Conservation (phyloP, 495 filamentous ascomycete genomes). For the Viridothelium virens region DNA sequence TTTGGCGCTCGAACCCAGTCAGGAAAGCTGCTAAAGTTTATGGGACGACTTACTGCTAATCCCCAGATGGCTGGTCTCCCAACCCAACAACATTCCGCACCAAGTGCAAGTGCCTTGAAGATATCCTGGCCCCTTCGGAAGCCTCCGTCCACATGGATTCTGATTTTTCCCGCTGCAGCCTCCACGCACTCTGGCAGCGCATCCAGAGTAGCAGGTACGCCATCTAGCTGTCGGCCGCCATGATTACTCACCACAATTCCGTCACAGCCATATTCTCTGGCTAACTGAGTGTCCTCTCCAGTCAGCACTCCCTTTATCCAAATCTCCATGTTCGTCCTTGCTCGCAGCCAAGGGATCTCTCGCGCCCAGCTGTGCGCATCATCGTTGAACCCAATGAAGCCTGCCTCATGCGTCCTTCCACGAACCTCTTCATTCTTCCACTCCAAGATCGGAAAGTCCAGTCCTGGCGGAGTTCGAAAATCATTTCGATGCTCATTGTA, state of each 20-base stretch:
- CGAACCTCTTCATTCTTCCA: conserved; percentile 20
- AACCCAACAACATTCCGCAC: conserved; percentile 37
- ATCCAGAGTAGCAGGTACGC: conserved; percentile 41
- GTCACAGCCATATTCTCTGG: conserved; percentile 31
- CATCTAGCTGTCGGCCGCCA: conserved; percentile 41
- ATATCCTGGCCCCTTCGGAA: conserved; percentile 39
- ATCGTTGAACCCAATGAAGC: conserved; percentile 31
- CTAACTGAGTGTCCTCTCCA: conserved; percentile 34
- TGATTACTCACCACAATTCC: conserved; percentile 42
- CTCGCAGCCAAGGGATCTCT: conserved; percentile 34
- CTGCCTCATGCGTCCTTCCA: conserved; percentile 24
- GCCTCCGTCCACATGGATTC: conserved; percentile 33
- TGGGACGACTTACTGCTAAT: conserved; percentile 29
- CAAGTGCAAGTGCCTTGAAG: conserved; percentile 43
- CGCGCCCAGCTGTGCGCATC: conserved; percentile 34
- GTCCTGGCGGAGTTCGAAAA: conserved; percentile 23
- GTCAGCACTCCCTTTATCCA: conserved; percentile 39
- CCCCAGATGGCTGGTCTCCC: conserved; percentile 39
- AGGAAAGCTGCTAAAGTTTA: neutral
- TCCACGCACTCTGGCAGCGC: conserved; percentile 40
- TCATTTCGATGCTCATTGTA: conserved; percentile 30
- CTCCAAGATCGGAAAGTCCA: conserved; percentile 26
- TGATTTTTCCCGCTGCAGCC: conserved; percentile 33
- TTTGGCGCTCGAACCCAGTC: neutral
- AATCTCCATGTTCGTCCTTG: conserved; percentile 36